Evolutionary conservation across 345 rosid species (phyloP), one percentile per base, ranked within the genome.

Genomic region (Hevea brasiliensis): DNA sequence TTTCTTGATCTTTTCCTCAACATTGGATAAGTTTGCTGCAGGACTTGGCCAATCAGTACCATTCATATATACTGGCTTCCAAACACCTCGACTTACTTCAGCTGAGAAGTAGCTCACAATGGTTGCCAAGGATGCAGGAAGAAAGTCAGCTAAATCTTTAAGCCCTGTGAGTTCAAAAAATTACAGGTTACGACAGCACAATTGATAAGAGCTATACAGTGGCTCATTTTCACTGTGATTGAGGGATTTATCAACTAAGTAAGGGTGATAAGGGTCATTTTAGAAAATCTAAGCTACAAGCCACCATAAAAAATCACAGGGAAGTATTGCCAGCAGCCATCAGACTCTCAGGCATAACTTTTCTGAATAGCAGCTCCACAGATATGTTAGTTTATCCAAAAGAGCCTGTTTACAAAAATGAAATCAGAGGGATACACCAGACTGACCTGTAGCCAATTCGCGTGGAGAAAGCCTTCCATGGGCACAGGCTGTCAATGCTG

Each of bases 31-130:
- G 85, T 92, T 92, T 69, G 94, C 94, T 60, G 94, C 89, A 81
- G 99, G 99, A 78, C 98, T 95, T 15, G 99, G 99, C 99, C 99
- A 95, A 84, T 95, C 99, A 62, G 96, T 88, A 78, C 99, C 99
- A 74, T 95, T 95, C 99, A 95, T 95, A 78, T 82, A 85, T 72
- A 85, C 99, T 13, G 94, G 97, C 83, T 89, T 92, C 98, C 98
- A 95, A 72, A 95, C 81, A 63, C 99, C 98, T 69, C 99, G 85
- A 41, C 96, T 92, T 55, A 95, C 97, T 87, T 95, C 99, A 35
- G 99, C 96, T 8, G 97, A 88, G 75, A 91, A 89, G 85, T 91
- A 95, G 85, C 98, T 89, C 29, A 89, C 92, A 63, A 92, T 92
- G 50, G 98, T 89, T 56, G 81, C 94, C 85, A 92, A 78, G 54